phyloP scores from a whole-genome alignment of 495 filamentous ascomycete species.

The Eremomyces bilateralis region DNA sequence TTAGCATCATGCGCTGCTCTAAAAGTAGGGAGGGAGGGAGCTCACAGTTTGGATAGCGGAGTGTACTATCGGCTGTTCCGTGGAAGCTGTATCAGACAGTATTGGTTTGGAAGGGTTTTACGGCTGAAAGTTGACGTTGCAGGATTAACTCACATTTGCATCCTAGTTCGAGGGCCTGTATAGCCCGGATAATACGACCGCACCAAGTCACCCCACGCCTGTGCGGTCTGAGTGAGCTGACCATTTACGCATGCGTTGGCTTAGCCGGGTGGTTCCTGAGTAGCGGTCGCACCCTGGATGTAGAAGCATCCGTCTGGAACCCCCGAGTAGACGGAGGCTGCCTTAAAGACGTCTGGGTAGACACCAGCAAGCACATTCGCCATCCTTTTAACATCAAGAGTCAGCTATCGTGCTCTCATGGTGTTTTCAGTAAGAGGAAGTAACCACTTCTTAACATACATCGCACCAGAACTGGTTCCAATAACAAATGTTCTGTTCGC shows the following conservation, averaged over 20 bases:
- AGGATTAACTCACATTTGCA: no score
- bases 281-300: neutral
- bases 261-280: slow-evolving; percentile 23
- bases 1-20: no score
- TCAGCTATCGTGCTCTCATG: no score
- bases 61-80: slow-evolving; percentile 27
- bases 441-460: no score
- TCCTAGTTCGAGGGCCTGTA: slow-evolving; percentile 28
- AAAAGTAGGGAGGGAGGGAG: no score
- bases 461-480: slow-evolving; percentile 31
- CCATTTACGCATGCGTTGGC: slow-evolving; percentile 33
- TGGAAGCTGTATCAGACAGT: no score
- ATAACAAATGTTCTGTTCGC: slow-evolving; percentile 26
- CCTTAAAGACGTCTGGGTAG: slow-evolving; percentile 36
- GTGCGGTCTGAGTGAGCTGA: slow-evolving; percentile 21
- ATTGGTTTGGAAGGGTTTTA: no score
- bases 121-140: no score
- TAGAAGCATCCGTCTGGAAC: slow-evolving; percentile 38
- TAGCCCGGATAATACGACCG: slow-evolving; percentile 31
- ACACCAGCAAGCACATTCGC: slow-evolving; percentile 34
- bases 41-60: slow-evolving; percentile 26
- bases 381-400: no score
- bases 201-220: slow-evolving; percentile 30
- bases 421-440: no score
- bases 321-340: slow-evolving; percentile 34